A percentile compares a stretch with the other conserved stretches of the same genome.
phyloP scores from a whole-genome alignment of 768 basidiomycete species.

The Pleurotus platypus region DNA sequence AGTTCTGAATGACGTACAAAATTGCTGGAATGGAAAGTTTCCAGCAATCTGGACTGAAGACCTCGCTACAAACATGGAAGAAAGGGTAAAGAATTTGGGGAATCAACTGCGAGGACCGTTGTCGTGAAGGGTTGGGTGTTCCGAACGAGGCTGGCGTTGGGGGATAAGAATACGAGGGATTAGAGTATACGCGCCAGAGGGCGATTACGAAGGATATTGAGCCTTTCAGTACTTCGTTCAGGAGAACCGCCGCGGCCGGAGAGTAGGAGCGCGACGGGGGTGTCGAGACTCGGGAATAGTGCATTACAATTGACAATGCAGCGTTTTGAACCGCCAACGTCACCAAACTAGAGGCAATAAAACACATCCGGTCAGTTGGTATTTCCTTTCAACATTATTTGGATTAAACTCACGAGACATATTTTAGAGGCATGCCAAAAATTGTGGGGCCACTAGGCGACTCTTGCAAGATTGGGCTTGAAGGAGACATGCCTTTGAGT shows the following conservation, averaged over 20 bases:
- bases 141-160: slow-evolving; percentile 2
- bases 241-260: slow-evolving; percentile 88
- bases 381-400: neutral
- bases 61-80: slow-evolving; percentile 57
- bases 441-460: slow-evolving; percentile 41
- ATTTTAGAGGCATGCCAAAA: slow-evolving; percentile 75
- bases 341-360: slow-evolving; percentile 49
- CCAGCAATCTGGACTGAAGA: slow-evolving; percentile 95
- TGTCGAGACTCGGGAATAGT: slow-evolving; percentile 92
- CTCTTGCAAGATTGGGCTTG: neutral
- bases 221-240: slow-evolving; percentile 94
- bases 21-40: slow-evolving; percentile 96
- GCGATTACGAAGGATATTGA: slow-evolving; percentile 90
- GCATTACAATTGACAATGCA: slow-evolving; percentile 94
- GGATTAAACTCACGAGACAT: slow-evolving; percentile 62
- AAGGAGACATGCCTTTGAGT: slow-evolving; percentile 1
- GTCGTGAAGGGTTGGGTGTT: neutral
- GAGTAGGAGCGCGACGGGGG: slow-evolving; percentile 81
- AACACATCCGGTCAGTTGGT: slow-evolving; percentile 10
- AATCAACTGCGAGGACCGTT: neutral
- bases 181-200: slow-evolving; percentile 39
- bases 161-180: neutral
- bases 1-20: slow-evolving; percentile 86
- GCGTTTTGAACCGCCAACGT: slow-evolving; percentile 95
- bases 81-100: slow-evolving; percentile 30